phyloP scores from a whole-genome alignment of 768 basidiomycete species.

The Austroboletus eburneus region DNA sequence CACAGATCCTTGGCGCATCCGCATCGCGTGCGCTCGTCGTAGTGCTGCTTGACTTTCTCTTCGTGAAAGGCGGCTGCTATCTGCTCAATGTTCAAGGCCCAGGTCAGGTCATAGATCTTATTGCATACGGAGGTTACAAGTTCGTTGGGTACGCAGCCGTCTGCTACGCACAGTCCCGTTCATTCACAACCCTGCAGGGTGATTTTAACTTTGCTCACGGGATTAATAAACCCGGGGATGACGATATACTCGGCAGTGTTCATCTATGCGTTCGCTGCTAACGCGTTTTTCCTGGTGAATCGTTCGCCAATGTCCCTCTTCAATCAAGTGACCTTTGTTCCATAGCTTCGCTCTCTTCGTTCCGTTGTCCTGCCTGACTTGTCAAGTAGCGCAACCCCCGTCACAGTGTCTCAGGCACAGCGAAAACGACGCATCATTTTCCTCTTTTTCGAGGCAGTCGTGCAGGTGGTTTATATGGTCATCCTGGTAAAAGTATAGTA shows the following conservation, averaged over 20 bases:
- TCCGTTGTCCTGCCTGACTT: constrained; percentile 86
- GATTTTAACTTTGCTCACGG: constrained; percentile 72
- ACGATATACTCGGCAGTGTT: constrained; percentile 71
- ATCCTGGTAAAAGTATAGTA: constrained; percentile 61
- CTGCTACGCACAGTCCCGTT: background rate
- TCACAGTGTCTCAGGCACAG: constrained; percentile 72
- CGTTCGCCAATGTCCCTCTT: background rate
- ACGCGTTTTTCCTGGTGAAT: constrained; percentile 88
- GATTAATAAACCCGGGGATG: constrained; percentile 58
- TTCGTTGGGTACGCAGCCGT: constrained; percentile 75
- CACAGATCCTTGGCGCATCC: constrained; percentile 82
- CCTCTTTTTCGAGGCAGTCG: constrained; percentile 79
- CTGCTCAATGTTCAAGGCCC: constrained; percentile 79
- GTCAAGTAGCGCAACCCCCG: constrained; percentile 39
- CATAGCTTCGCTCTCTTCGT: constrained; percentile 88
- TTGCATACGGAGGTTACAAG: constrained; percentile 96
- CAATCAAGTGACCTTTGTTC: background rate
- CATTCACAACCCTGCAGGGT: constrained; percentile 49
- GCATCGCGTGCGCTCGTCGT: constrained; percentile 83
- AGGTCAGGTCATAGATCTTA: constrained; percentile 70
- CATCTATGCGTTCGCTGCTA: constrained; percentile 81
- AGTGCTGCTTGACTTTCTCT: constrained; percentile 81
- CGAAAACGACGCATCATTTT: constrained; percentile 85
- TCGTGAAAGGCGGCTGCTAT: constrained; percentile 91
- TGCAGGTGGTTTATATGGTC: constrained; percentile 84